Percentiles rank a stretch among this genome's conserved stretches.
Conservation (phyloP, 148 eudicot species). For the Dysphania ambrosioides region DNA sequence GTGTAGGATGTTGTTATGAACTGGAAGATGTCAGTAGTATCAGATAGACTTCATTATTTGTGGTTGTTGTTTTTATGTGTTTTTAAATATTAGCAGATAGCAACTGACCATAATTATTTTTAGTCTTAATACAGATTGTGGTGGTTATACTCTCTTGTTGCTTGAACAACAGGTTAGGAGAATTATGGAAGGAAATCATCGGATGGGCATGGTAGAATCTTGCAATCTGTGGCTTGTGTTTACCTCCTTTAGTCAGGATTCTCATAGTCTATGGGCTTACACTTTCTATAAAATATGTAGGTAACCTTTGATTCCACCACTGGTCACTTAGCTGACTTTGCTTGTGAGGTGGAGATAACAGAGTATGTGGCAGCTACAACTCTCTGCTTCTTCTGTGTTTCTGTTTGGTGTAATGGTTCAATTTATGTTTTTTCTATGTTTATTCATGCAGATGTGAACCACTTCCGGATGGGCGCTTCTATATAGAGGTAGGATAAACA, state of each 20-base stretch:
- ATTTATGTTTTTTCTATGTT: constrained; percentile 10
- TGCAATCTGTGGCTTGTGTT: constrained; percentile 26
- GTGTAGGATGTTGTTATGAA: too few species aligned
- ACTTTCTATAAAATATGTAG: constrained; percentile 48
- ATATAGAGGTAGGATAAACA: constrained; percentile 62
- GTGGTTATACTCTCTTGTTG: constrained; percentile 34
- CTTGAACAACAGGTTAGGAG: constrained; percentile 82
- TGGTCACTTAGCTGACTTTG: constrained; percentile 81
- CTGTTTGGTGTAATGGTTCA: not conserved
- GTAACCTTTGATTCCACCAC: constrained; percentile 62
- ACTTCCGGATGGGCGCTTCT: constrained; percentile 97
- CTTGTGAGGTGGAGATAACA: constrained; percentile 97
- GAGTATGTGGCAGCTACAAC: constrained; percentile 45
- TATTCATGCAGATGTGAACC: constrained; percentile 80
- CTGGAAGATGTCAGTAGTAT: not conserved
- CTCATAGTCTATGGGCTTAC: constrained; percentile 23
- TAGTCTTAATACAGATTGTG: too few species aligned
- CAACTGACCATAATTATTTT: too few species aligned
- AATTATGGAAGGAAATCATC: constrained; percentile 97
- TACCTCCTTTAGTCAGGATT: constrained; percentile 21
- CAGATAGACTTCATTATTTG: constrained; percentile 5
- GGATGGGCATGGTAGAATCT: constrained; percentile 97
- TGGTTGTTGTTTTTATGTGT: not conserved
- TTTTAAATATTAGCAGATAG: not conserved
- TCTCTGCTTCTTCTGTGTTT: not conserved